Conservation (phyloP, 345 rosid species). For the Turritis glabra region DNA sequence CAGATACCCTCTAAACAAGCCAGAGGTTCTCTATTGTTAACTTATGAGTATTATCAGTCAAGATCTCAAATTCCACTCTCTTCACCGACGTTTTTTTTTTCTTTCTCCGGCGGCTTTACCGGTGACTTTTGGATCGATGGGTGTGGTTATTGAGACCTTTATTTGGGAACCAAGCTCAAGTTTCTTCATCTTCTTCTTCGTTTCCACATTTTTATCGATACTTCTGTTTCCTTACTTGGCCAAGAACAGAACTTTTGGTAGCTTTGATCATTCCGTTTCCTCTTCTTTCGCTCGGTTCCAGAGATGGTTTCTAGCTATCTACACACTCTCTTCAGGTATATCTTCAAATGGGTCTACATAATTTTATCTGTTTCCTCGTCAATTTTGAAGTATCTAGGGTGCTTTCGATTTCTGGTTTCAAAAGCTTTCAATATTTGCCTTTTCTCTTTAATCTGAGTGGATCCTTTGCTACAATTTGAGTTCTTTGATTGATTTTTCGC, state of each 20-base stretch:
- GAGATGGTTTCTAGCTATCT: conserved; percentile 63
- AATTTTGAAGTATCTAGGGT: not conserved
- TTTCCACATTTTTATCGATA: conserved; percentile 59
- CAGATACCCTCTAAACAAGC: not conserved
- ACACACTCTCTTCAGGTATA: conserved; percentile 77
- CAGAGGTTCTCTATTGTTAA: not conserved
- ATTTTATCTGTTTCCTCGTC: not conserved
- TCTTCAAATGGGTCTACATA: not conserved
- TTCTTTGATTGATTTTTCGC: not conserved
- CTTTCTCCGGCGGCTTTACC: conserved; percentile 16
- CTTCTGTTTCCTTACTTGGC: conserved; percentile 53
- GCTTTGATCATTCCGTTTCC: conserved; percentile 51
- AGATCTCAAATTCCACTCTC: conserved; percentile 18
- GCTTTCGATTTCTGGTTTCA: not conserved
- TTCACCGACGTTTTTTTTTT: conserved; percentile 10
- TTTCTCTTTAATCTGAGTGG: not conserved
- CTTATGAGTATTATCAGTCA: not conserved
- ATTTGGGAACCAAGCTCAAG: conserved; percentile 71
- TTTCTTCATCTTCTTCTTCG: conserved; percentile 56
- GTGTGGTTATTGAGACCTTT: conserved; percentile 62
- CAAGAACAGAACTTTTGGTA: conserved; percentile 40
- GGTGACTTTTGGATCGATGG: conserved; percentile 49
- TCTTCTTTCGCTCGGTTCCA: conserved; percentile 58
- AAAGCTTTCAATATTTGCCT: not conserved
- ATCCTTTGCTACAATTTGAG: not conserved